These are phyloP conservation scores for Cercospora nicotianae DNA, from an alignment of 2,329 filamentous ascomycete genomes.

Conservation along the genomic window DNA sequence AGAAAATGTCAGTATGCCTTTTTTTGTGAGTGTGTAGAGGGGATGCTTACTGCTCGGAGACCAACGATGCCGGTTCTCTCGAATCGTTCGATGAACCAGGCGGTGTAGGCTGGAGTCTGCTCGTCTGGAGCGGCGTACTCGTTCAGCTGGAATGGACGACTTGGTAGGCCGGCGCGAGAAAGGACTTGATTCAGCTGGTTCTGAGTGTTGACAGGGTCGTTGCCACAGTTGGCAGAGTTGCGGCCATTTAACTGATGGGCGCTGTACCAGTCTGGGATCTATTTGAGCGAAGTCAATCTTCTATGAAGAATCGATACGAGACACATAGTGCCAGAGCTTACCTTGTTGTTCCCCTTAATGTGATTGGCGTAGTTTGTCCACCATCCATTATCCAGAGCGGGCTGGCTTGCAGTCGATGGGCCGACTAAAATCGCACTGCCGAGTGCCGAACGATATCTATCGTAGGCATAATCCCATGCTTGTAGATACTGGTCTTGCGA, in stretches of 20 bases:
- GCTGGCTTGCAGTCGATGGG: neutral
- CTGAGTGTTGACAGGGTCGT: conserved; percentile 1
- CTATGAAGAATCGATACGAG: neutral
- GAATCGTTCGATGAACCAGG: conserved; percentile 1
- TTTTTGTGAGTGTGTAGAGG: neutral
- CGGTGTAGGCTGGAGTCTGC: neutral
- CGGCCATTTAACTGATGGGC: conserved; percentile 1
- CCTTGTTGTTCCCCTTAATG: conserved; percentile 1
- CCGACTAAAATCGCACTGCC: neutral
- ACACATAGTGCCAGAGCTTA: neutral
- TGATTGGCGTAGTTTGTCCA: neutral
- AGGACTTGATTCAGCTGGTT: neutral
- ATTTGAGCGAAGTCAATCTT: neutral
- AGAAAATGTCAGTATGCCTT: neutral
- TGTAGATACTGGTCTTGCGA: neutral
- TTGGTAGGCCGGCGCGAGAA: neutral
- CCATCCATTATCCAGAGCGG: neutral
- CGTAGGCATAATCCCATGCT: conserved; percentile 5
- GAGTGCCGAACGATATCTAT: neutral
- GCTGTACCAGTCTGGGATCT: conserved; percentile 2
- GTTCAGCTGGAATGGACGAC: neutral
- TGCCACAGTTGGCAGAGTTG: neutral
- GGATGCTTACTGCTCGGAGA: neutral
- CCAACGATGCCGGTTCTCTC: neutral
- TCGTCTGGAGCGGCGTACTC: neutral